Conservation (phyloP, 139 green algal species). For the Tetradesmus obliquus region DNA sequence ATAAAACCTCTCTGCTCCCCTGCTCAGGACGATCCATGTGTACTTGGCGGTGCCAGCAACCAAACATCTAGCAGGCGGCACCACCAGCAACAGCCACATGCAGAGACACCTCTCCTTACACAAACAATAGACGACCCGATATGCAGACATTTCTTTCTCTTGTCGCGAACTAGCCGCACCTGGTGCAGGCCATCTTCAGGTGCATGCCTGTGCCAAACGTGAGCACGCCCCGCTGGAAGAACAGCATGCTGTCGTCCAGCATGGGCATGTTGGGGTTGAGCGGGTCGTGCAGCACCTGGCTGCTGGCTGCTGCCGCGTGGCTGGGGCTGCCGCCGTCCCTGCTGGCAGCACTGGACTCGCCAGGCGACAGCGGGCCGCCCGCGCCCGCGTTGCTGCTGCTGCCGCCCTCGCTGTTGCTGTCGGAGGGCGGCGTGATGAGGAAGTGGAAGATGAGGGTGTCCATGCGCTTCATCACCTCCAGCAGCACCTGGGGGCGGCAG, state of each 20-base stretch:
- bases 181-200: slow-evolving; percentile 78
- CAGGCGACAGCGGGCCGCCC: neutral
- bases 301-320: neutral
- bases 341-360: neutral
- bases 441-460: slow-evolving; percentile 78
- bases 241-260: slow-evolving; percentile 73
- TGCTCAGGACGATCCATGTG: too few species aligned
- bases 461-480: slow-evolving; percentile 71
- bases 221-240: slow-evolving; percentile 72
- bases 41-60: too few species aligned
- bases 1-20: too few species aligned
- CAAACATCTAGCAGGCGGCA: too few species aligned
- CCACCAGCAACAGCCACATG: too few species aligned
- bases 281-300: slow-evolving; percentile 30
- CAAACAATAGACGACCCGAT: neutral
- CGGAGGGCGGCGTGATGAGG: slow-evolving; percentile 43
- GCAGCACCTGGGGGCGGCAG: slow-evolving; percentile 75
- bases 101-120: too few species aligned
- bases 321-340: neutral
- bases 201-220: slow-evolving; percentile 79
- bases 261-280: slow-evolving; percentile 50
- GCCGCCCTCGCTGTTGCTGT: slow-evolving; percentile 10
- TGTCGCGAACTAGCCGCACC: neutral
- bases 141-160: neutral
- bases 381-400: slow-evolving; percentile 15